Evolutionary conservation across 2,329 filamentous ascomycete species (phyloP).

Genomic region (Waltergamsia citrina): DNA sequence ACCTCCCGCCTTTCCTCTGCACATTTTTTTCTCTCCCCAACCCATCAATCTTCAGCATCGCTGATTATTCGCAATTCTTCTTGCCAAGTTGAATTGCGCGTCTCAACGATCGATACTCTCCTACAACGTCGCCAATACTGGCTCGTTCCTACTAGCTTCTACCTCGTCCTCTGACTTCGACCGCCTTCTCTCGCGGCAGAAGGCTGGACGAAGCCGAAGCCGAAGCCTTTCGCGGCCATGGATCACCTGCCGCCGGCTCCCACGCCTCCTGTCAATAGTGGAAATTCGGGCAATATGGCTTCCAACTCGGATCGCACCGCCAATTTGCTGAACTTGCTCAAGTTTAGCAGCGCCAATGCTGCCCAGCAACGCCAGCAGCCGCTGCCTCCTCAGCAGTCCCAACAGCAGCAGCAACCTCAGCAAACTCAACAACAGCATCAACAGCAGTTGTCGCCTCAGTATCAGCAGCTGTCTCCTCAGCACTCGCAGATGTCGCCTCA

Average conservation of each 20-base stretch:
- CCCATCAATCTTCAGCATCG: too few species aligned
- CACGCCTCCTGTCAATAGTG: slow-evolving; percentile 31
- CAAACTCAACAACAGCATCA: slow-evolving; percentile 7
- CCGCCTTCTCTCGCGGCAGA: too few species aligned
- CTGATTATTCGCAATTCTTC: too few species aligned
- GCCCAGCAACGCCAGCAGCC: slow-evolving; percentile 23
- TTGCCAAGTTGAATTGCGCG: too few species aligned
- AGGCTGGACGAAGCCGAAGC: too few species aligned
- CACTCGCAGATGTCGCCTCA: slow-evolving; percentile 10
- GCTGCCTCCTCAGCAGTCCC: slow-evolving; percentile 12
- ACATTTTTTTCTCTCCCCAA: too few species aligned
- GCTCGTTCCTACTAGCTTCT: too few species aligned
- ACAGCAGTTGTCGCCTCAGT: slow-evolving; percentile 7
- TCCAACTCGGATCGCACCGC: slow-evolving; percentile 37
- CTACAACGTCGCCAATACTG: too few species aligned
- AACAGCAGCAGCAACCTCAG: slow-evolving; percentile 11
- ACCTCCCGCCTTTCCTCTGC: too few species aligned
- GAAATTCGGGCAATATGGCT: slow-evolving; percentile 20
- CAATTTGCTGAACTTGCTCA: slow-evolving; percentile 51
- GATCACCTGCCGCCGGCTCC: slow-evolving; percentile 40
- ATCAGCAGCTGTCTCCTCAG: slow-evolving; percentile 6
- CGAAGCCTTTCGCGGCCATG: too few species aligned
- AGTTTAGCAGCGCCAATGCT: slow-evolving; percentile 36
- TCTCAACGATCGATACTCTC: too few species aligned
- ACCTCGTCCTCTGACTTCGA: slow-evolving; percentile 4